phyloP scores from a whole-genome alignment of 164 flowering plant species.

The Chloranthus sessilifolius region DNA sequence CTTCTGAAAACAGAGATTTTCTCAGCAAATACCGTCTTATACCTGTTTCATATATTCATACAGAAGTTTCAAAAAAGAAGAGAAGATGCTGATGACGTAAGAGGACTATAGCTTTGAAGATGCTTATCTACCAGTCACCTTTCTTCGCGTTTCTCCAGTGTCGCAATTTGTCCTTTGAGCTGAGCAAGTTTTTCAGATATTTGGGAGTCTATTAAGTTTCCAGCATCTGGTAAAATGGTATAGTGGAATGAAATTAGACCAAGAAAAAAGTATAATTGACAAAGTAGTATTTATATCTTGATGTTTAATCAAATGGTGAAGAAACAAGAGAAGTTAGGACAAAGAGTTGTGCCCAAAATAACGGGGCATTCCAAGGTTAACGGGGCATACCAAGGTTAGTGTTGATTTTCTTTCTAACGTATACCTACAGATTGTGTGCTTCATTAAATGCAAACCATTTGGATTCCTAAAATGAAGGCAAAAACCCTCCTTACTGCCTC shows the following conservation, averaged over 20 bases:
- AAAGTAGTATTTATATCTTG: too few species aligned
- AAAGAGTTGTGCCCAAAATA: too few species aligned
- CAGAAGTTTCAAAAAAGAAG: slow-evolving; percentile 4
- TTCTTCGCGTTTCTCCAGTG: slow-evolving; percentile 93
- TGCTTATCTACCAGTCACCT: slow-evolving; percentile 42
- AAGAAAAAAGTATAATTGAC: background rate
- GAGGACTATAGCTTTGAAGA: slow-evolving; percentile 1
- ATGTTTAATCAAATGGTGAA: too few species aligned
- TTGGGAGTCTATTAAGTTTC: slow-evolving; percentile 59
- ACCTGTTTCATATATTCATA: slow-evolving; percentile 43
- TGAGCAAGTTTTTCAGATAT: slow-evolving; percentile 77
- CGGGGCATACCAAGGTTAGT: too few species aligned
- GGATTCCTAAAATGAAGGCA: too few species aligned
- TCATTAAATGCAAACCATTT: too few species aligned
- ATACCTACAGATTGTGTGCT: too few species aligned
- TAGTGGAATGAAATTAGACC: slow-evolving; percentile 4
- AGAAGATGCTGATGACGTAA: background rate
- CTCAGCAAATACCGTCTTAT: slow-evolving; percentile 95
- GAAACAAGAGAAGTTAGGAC: too few species aligned
- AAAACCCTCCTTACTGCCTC: too few species aligned
- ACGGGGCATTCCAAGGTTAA: too few species aligned
- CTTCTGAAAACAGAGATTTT: slow-evolving; percentile 92
- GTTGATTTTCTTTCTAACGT: too few species aligned
- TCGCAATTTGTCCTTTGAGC: slow-evolving; percentile 90
- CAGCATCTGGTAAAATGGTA: slow-evolving; percentile 51